Evolutionary conservation across 164 flowering plant species (phyloP).

Genomic region (Piper betle): DNA sequence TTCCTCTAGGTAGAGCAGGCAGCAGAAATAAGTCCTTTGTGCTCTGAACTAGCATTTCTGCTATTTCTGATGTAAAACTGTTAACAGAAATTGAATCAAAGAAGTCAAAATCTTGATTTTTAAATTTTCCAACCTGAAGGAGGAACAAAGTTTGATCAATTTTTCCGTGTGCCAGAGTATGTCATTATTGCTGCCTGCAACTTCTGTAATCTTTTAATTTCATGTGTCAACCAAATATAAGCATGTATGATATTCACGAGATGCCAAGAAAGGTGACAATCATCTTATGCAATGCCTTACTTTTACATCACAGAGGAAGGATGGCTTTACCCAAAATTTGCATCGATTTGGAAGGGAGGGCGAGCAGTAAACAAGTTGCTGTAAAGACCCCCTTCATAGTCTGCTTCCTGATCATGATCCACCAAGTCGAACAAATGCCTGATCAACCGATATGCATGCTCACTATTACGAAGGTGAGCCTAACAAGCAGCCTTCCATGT

Average conservation of each 20-base stretch:
- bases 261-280: too few relatives aligned
- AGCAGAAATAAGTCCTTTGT: constrained; percentile 68
- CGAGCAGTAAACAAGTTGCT: constrained; percentile 90
- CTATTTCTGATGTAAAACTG: constrained; percentile 70
- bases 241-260: too few relatives aligned
- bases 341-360: constrained; percentile 88
- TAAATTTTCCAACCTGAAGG: too few relatives aligned
- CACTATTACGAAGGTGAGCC: constrained; percentile 77
- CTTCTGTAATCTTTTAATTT: too few relatives aligned
- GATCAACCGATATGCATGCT: constrained; percentile 75
- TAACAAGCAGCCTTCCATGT: constrained; percentile 72
- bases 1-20: constrained; percentile 79
- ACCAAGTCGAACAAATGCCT: constrained; percentile 66
- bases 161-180: too few relatives aligned
- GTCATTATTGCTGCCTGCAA: too few relatives aligned
- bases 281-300: too few relatives aligned
- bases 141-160: too few relatives aligned
- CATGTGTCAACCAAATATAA: too few relatives aligned
- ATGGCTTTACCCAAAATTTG: constrained; percentile 64
- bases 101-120: too few relatives aligned
- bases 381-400: constrained; percentile 76
- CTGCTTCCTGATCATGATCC: constrained; percentile 56
- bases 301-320: not conserved
- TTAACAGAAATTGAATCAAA: not conserved
- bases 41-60: constrained; percentile 95